Conservation (phyloP, 139 green algal genomes). For the Mychonastes homosphaera region DNA sequence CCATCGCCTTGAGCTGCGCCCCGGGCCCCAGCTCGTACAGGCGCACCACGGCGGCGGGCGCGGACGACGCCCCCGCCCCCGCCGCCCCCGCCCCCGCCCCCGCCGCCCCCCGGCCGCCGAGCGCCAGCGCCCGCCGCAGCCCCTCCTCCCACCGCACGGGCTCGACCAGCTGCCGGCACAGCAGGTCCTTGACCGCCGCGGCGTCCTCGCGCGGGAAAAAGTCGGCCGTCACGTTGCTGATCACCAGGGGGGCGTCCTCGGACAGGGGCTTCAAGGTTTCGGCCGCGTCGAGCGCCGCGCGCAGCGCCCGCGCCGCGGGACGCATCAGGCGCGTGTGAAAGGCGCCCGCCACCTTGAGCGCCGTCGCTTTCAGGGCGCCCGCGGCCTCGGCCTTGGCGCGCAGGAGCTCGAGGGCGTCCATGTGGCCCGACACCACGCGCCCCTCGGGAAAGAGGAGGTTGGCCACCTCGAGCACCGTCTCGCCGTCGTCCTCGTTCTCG, state of each 20-base stretch:
- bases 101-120: constrained; percentile 27
- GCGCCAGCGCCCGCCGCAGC: constrained; percentile 24
- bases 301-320: constrained; percentile 30
- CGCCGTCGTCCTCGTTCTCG: too few relatives aligned
- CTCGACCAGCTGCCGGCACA: constrained; percentile 79
- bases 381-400: constrained; percentile 34
- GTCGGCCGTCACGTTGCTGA: constrained; percentile 69
- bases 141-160: constrained; percentile 63
- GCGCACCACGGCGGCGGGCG: constrained; percentile 19
- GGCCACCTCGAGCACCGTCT: constrained; percentile 62
- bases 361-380: constrained; percentile 70
- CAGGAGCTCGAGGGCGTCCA: constrained; percentile 48
- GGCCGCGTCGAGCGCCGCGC: not conserved
- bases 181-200: constrained; percentile 43
- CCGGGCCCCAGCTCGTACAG: constrained; percentile 81
- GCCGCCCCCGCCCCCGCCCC: not conserved
- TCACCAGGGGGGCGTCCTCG: not conserved
- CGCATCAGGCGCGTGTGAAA: constrained; percentile 89
- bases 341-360: constrained; percentile 70
- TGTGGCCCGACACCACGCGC: constrained; percentile 71
- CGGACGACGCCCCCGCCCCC: not conserved
- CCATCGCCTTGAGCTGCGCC: constrained; percentile 91
- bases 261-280: not conserved
- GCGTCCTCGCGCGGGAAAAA: constrained; percentile 40
- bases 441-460: constrained; percentile 90